Percentiles rank a stretch among this genome's conserved stretches.
Conservation (phyloP, 805 yeast species). For the Candida broadrunensis region DNA sequence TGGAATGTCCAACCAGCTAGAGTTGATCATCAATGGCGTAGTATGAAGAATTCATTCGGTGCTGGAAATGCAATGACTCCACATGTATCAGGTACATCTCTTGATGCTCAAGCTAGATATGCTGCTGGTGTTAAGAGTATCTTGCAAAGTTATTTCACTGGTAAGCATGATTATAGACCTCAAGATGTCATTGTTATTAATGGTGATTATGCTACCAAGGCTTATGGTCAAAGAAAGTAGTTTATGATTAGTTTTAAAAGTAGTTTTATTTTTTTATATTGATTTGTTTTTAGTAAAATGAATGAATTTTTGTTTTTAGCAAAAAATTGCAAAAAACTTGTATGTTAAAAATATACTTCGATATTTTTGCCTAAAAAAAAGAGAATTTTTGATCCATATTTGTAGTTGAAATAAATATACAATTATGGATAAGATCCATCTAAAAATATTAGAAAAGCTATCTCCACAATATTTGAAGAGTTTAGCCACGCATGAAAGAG, state of each 20-base stretch:
- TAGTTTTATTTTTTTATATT: background rate
- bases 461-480: background rate
- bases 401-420: background rate
- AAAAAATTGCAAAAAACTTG: background rate
- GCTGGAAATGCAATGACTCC: conserved; percentile 87
- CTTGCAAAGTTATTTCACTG: conserved; percentile 58
- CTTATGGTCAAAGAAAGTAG: conserved; percentile 54
- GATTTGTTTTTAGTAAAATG: no score
- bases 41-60: conserved; percentile 60
- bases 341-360: no score
- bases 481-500: background rate
- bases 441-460: conserved; percentile 5
- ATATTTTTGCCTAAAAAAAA: no score
- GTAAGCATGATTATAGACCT: conserved; percentile 67
- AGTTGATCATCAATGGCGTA: conserved; percentile 72
- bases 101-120: conserved; percentile 77
- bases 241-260: background rate
- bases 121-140: conserved; percentile 67
- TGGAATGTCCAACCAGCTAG: conserved; percentile 88
- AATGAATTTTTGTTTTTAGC: background rate
- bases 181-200: conserved; percentile 69
- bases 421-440: conserved; percentile 2
- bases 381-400: no score
- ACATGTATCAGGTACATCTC: conserved; percentile 74
- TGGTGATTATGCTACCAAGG: conserved; percentile 71